Base-by-base conservation (phyloP, 768 basidiomycete species). In the Pleurotus pulmonarius region DNA sequence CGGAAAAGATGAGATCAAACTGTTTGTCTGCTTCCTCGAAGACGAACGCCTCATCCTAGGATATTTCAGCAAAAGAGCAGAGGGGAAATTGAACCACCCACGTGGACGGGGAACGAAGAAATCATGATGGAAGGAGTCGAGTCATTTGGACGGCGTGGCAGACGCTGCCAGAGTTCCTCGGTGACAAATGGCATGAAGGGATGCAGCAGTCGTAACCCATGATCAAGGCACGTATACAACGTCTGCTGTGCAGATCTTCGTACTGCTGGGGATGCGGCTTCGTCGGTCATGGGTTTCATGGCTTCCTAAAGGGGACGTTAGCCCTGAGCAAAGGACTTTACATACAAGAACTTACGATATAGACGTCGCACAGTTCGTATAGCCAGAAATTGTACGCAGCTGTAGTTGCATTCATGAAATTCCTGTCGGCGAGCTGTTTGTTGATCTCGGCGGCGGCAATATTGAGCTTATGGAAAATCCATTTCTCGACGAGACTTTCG, bases 141-240 rank as follows among this genome's bases (percentile, higher is more conserved):
- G 67, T 98, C 94, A 40, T 87, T 87, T 1, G 88, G 84, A 58
- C 94, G 78, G 15, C 95, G 79, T 0, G 95, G 94, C 2, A 99
- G 77, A 25, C 97, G 85, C 69, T 99, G 97, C 97, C 97, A 99
- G 9, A 99, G 75, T 70, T 98, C 97, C 73, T 99, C 97, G 3
- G 97, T 98, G 29, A 99, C 92, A 70, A 90, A 99, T 1, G 97
- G 97, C 97, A 98, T 99, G 76, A 98, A 94, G 0, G 97, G 97
- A 70, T 98, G 97, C 1, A 98, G 78, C 2, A 99, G 77, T 16
- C 88, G 85, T 53, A 99, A 77, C 8, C 95, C 97, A 58, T 87
- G 73, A 64, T 99, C 97, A 40, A 99, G 80, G 68, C 94, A 96
- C 5, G 89, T 95, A 71, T 98, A 97, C 38, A 99, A 75, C 0